Conservation (phyloP, 176 grass and related monocot genomes). For the Aechmea fasciata region DNA sequence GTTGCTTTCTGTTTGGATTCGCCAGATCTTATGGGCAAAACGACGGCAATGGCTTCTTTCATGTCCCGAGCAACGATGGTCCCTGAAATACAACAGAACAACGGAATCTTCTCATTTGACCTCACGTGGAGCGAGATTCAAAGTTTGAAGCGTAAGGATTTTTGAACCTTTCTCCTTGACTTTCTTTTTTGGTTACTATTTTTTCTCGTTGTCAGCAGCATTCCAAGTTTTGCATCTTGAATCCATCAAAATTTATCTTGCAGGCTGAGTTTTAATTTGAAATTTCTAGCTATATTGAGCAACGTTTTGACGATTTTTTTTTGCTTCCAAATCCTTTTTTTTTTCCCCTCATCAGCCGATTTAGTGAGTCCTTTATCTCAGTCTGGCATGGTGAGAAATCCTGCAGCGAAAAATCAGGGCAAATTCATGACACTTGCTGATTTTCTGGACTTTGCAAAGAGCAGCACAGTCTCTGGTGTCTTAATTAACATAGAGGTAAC, state of each 20-base stretch:
- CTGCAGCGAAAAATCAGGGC: conserved; percentile 59
- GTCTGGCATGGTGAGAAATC: conserved; percentile 62
- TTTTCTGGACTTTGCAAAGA: conserved; percentile 64
- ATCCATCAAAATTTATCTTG: neutral
- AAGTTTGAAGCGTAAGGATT: conserved; percentile 55
- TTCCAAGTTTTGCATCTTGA: neutral
- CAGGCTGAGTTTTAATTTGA: no score
- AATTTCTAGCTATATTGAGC: no score
- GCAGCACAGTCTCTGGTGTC: conserved; percentile 53
- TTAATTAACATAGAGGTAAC: conserved; percentile 73
- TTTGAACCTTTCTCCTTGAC: neutral
- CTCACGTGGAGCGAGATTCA: conserved; percentile 81
- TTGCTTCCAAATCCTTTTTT: neutral
- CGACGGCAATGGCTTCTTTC: conserved; percentile 45
- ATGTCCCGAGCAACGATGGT: conserved; percentile 33
- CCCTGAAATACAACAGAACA: conserved; percentile 53
- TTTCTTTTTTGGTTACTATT: neutral
- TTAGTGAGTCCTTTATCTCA: conserved; percentile 41
- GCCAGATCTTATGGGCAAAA: conserved; percentile 43
- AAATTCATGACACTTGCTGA: conserved; percentile 54
- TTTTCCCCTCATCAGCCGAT: conserved; percentile 29
- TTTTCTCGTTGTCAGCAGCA: neutral
- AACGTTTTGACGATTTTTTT: neutral
- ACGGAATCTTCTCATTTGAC: conserved; percentile 79
- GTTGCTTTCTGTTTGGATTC: conserved; percentile 63